Conservation (phyloP, 345 rosid species). For the Acer yangbiense region DNA sequence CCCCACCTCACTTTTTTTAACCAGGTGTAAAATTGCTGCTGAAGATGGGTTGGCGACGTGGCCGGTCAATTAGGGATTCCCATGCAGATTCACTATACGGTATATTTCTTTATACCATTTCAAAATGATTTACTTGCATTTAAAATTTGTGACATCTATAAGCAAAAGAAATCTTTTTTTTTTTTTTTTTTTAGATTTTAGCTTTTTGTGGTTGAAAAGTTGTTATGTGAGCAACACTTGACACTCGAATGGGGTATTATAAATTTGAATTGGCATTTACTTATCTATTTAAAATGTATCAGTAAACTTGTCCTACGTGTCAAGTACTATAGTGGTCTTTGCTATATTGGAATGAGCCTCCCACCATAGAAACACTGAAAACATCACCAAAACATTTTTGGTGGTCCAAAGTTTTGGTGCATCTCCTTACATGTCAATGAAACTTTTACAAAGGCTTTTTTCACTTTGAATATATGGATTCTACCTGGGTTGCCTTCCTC, state of each 20-base stretch:
- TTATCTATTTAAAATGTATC: neutral
- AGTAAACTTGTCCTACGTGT: neutral
- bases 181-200: neutral
- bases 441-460: neutral
- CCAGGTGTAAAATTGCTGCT: conserved; percentile 82
- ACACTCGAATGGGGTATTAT: neutral
- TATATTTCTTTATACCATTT: conserved; percentile 21
- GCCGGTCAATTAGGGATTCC: conserved; percentile 79
- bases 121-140: neutral
- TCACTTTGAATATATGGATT: neutral
- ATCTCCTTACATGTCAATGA: neutral
- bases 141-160: neutral
- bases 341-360: neutral
- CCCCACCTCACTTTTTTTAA: conserved; percentile 23
- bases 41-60: conserved; percentile 97
- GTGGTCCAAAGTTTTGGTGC: conserved; percentile 2
- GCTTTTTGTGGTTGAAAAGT: neutral
- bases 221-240: neutral
- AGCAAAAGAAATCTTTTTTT: neutral
- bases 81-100: conserved; percentile 58
- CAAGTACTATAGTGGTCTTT: neutral
- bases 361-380: neutral
- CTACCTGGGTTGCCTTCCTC: neutral
- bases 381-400: neutral
- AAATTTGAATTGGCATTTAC: conserved; percentile 5